Percentiles rank a stretch among this genome's conserved stretches.
Evolutionary conservation across 768 basidiomycete species (phyloP).

Genomic region (Lentinula guzmanii): DNA sequence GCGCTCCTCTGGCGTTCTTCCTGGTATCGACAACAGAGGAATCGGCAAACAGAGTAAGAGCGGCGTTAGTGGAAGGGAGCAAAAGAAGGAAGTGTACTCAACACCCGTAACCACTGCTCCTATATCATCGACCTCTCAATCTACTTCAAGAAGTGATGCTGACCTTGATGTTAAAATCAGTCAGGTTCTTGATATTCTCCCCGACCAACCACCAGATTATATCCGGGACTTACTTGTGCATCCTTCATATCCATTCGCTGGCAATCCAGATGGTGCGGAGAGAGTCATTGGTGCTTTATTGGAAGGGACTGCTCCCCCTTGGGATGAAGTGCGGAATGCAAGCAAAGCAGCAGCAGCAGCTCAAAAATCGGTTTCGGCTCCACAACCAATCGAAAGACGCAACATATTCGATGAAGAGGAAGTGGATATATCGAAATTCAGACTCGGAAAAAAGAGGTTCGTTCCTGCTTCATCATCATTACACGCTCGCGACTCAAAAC

Average conservation of each 20-base stretch:
- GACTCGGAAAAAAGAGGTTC: conserved; percentile 62
- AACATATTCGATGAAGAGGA: conserved; percentile 75
- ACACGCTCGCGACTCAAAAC: background rate
- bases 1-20: conserved; percentile 49
- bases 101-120: conserved; percentile 4
- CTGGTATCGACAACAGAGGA: conserved; percentile 31
- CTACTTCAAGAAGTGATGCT: conserved; percentile 20
- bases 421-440: conserved; percentile 57
- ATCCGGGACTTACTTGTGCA: conserved; percentile 51
- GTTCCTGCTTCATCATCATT: conserved; percentile 12
- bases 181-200: conserved; percentile 74
- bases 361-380: background rate
- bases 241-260: conserved; percentile 39
- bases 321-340: conserved; percentile 17
- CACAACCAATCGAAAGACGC: conserved; percentile 32
- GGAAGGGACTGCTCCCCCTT: conserved; percentile 58
- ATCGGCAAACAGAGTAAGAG: conserved; percentile 14
- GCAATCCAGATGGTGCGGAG: conserved; percentile 56
- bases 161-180: conserved; percentile 53
- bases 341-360: conserved; percentile 17
- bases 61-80: conserved; percentile 20
- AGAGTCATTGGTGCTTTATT: conserved; percentile 66
- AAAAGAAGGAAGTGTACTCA: conserved; percentile 21
- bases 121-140: conserved; percentile 8
- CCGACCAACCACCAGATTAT: conserved; percentile 51